Conservation (phyloP, 2,329 filamentous ascomycete genomes). For the Teratosphaeriaceae sp. region DNA sequence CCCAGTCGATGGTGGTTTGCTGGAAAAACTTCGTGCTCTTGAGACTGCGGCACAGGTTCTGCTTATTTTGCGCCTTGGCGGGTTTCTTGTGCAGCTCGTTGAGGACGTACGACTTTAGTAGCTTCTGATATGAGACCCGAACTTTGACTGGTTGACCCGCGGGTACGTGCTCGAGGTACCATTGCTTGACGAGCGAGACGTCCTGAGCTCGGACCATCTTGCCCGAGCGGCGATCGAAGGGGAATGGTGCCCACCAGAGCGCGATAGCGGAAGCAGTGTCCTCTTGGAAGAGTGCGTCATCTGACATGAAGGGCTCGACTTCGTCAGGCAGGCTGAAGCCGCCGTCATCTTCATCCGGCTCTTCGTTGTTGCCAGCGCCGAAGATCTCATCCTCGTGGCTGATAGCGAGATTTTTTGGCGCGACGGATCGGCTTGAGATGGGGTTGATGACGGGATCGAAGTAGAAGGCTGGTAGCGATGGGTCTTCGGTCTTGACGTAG, state of each 20-base stretch:
- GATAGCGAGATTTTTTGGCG: conserved; percentile 85
- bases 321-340: conserved; percentile 66
- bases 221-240: conserved; percentile 89
- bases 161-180: conserved; percentile 95
- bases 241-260: conserved; percentile 96
- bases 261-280: conserved; percentile 89
- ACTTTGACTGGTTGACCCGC: conserved; percentile 92
- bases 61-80: conserved; percentile 91
- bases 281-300: conserved; percentile 81
- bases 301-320: conserved; percentile 79
- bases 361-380: conserved; percentile 71
- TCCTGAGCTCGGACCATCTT: conserved; percentile 96
- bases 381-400: conserved; percentile 94
- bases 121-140: conserved; percentile 94
- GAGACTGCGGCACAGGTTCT: conserved; percentile 79
- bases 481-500: conserved; percentile 81
- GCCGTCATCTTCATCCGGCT: conserved; percentile 52
- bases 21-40: conserved; percentile 99
- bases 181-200: conserved; percentile 94
- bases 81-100: conserved; percentile 96
- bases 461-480: conserved; percentile 88
- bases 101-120: conserved; percentile 90
- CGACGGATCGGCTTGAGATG: conserved; percentile 89
- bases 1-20: conserved; percentile 98
- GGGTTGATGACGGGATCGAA: conserved; percentile 98